These are phyloP conservation scores for Dipteronia dyeriana DNA, from an alignment of 345 rosid species.

Conservation along the genomic window DNA sequence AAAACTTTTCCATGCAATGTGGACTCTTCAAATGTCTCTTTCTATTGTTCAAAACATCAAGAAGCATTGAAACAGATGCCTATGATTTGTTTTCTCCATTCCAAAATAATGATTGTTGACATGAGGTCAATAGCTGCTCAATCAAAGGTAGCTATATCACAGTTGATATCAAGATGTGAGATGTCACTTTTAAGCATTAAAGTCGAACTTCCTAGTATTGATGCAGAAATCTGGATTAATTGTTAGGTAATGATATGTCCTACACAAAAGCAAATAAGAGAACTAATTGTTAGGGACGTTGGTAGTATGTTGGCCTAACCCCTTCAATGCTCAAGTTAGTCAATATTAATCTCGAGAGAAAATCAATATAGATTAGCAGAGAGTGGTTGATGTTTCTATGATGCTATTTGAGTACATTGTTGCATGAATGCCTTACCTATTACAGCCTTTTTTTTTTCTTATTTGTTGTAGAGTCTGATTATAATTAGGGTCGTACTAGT, in stretches of 20 bases:
- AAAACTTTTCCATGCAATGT: background rate
- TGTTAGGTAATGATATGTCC: background rate
- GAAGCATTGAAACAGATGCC: background rate
- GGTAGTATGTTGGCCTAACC: background rate
- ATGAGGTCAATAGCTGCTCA: background rate
- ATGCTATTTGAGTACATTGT: background rate
- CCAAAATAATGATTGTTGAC: background rate
- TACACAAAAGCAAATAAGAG: background rate
- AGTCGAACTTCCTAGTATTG: background rate
- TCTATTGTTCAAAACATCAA: background rate
- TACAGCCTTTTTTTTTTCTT: background rate
- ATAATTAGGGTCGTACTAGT: no score
- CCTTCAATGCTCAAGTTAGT: background rate
- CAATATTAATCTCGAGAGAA: background rate
- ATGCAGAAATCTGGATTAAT: background rate
- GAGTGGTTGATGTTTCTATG: background rate
- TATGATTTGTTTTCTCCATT: background rate
- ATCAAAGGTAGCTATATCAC: background rate
- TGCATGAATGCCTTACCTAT: background rate
- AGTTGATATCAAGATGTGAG: background rate
- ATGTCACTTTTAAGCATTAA: background rate
- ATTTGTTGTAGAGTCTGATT: background rate
- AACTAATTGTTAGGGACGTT: background rate
- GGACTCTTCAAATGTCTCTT: background rate
- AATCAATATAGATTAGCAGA: background rate